Evolutionary conservation across 495 filamentous ascomycete species (phyloP).

Genomic region (Talaromyces borbonicus): DNA sequence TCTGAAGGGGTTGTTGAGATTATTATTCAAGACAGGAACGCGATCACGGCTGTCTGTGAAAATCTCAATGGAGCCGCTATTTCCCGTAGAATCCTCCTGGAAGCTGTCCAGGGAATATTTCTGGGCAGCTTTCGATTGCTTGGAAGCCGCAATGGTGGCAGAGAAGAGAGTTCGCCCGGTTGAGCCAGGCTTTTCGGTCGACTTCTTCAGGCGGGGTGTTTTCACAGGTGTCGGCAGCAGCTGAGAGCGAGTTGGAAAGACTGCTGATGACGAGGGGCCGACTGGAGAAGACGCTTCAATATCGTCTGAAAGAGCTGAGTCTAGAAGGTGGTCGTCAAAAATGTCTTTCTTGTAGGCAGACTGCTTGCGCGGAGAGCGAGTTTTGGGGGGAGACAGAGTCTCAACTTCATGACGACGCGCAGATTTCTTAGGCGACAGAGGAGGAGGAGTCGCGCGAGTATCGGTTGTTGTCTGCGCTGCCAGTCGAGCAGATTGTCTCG

Average conservation of each 20-base stretch:
- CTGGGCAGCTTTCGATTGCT: slow-evolving; percentile 40
- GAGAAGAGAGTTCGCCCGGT: slow-evolving; percentile 73
- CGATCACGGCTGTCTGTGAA: slow-evolving; percentile 86
- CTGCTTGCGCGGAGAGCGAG: slow-evolving; percentile 44
- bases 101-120: slow-evolving; percentile 64
- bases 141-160: slow-evolving; percentile 25
- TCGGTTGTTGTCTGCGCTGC: slow-evolving; percentile 28
- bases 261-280: slow-evolving; percentile 13
- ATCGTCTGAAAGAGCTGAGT: slow-evolving; percentile 15
- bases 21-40: slow-evolving; percentile 59
- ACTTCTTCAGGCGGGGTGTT: slow-evolving; percentile 67
- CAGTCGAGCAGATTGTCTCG: slow-evolving; percentile 39
- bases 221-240: slow-evolving; percentile 87
- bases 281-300: slow-evolving; percentile 11
- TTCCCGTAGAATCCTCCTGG: slow-evolving; percentile 39
- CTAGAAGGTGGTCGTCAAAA: slow-evolving; percentile 3
- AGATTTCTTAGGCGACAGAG: slow-evolving; percentile 17
- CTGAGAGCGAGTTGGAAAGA: slow-evolving; percentile 13
- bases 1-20: slow-evolving; percentile 66
- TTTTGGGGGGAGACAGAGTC: slow-evolving; percentile 7
- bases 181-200: slow-evolving; percentile 45
- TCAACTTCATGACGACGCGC: neutral
- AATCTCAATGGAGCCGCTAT: slow-evolving; percentile 56
- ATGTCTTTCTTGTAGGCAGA: slow-evolving; percentile 10
- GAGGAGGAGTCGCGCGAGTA: slow-evolving; percentile 30